These are phyloP conservation scores for Colletotrichum brevisporum DNA, from an alignment of 2,329 filamentous ascomycete species.

Conservation along the genomic window DNA sequence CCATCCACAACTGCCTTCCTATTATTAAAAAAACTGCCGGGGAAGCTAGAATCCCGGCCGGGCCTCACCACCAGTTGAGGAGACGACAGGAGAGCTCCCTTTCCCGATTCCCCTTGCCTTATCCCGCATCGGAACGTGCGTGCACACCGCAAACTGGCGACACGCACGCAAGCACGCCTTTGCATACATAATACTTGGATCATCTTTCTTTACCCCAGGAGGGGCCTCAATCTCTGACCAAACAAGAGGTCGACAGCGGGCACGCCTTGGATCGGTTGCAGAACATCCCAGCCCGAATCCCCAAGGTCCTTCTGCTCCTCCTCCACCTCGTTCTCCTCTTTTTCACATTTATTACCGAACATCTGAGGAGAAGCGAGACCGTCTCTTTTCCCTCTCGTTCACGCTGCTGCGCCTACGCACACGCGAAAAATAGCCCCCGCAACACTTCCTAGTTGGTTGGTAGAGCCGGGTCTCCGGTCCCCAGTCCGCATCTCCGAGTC, in stretches of 20 bases:
- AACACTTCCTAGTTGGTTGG: background rate
- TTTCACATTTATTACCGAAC: slow-evolving; percentile 37
- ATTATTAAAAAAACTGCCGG: slow-evolving; percentile 35
- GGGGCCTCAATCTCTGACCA: slow-evolving; percentile 38
- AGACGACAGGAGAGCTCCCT: too few relatives aligned
- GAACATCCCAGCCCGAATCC: background rate
- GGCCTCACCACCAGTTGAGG: slow-evolving; percentile 15
- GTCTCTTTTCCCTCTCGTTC: background rate
- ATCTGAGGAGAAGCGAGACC: slow-evolving; percentile 20
- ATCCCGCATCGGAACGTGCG: slow-evolving; percentile 34
- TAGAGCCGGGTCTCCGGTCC: slow-evolving; percentile 22
- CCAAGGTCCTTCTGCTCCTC: background rate
- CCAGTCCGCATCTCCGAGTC: slow-evolving; percentile 6
- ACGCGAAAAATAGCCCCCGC: slow-evolving; percentile 28
- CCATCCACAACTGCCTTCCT: slow-evolving; percentile 10
- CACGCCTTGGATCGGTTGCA: slow-evolving; percentile 26
- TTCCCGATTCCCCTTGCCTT: slow-evolving; percentile 8
- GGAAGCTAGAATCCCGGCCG: slow-evolving; percentile 1
- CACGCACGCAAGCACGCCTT: slow-evolving; percentile 13
- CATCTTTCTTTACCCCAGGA: slow-evolving; percentile 18
- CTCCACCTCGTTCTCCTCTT: slow-evolving; percentile 32
- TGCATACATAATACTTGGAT: slow-evolving; percentile 34
- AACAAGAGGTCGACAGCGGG: slow-evolving; percentile 28
- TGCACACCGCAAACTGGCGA: slow-evolving; percentile 40
- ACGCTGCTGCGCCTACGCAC: too few relatives aligned